Evolutionary conservation across 352 stramenopile genomes (phyloP).

Genomic region (Phytophthora europaea): DNA sequence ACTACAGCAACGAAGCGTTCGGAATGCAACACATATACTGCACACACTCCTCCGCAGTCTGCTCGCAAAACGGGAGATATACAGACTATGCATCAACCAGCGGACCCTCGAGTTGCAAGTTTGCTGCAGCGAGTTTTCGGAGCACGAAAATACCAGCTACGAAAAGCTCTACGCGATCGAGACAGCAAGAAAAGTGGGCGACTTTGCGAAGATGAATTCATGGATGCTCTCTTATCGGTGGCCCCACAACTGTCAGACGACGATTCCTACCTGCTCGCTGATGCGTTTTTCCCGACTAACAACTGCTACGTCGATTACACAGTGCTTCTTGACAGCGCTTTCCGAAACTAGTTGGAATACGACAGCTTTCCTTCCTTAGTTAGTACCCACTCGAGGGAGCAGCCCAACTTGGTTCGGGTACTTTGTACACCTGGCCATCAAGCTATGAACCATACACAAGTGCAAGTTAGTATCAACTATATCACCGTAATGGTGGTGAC

Average conservation of each 20-base stretch:
- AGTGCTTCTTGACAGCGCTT: constrained; percentile 74
- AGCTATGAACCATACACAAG: constrained; percentile 53
- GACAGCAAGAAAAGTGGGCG: constrained; percentile 66
- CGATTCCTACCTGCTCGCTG: constrained; percentile 78
- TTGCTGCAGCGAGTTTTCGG: constrained; percentile 69
- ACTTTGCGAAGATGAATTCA: constrained; percentile 81
- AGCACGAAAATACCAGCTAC: constrained; percentile 73
- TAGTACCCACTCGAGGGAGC: constrained; percentile 54
- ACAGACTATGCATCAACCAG: constrained; percentile 13
- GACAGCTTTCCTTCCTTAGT: constrained; percentile 23
- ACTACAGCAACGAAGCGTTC: constrained; percentile 17
- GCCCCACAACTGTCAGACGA: constrained; percentile 73
- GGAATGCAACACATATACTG: not conserved
- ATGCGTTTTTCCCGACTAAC: constrained; percentile 80
- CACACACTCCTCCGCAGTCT: constrained; percentile 15
- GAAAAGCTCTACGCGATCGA: constrained; percentile 68
- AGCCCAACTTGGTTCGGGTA: constrained; percentile 74
- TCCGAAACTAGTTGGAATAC: constrained; percentile 38
- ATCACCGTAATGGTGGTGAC: not conserved
- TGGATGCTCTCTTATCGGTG: constrained; percentile 71
- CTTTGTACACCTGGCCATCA: constrained; percentile 69
- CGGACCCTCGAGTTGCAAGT: constrained; percentile 46
- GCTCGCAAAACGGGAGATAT: constrained; percentile 13
- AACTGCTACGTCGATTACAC: constrained; percentile 78
- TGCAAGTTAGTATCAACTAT: constrained; percentile 18